Percentiles rank a stretch among this genome's conserved stretches.
phyloP scores from a whole-genome alignment of 176 grass and related monocot species.

The Coix lacrymajobi region DNA sequence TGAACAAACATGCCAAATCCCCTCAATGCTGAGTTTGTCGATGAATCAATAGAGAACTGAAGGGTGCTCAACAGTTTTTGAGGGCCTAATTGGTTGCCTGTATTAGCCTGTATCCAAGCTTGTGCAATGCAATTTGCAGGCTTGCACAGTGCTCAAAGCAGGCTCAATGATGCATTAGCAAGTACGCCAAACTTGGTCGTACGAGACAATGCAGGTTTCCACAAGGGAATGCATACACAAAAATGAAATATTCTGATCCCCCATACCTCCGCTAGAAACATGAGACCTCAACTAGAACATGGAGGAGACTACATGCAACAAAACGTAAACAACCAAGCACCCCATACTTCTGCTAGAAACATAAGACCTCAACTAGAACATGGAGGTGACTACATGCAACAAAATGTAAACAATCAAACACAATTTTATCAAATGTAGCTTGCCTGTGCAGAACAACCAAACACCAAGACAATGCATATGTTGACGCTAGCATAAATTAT shows the following conservation, averaged over 20 bases:
- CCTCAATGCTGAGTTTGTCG: not conserved
- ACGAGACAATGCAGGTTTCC: not conserved
- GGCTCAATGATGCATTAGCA: not conserved
- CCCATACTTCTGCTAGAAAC: too few relatives aligned
- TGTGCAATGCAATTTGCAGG: not conserved
- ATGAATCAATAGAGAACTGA: not conserved
- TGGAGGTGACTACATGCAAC: too few relatives aligned
- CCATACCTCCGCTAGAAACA: not conserved
- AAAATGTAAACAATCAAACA: too few relatives aligned
- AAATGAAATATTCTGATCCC: not conserved
- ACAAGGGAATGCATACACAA: not conserved
- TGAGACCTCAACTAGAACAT: too few relatives aligned
- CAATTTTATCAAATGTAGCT: too few relatives aligned
- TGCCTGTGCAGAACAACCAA: too few relatives aligned
- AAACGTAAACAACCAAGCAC: too few relatives aligned
- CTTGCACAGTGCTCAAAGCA: not conserved
- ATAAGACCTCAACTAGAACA: too few relatives aligned
- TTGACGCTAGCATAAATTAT: too few relatives aligned
- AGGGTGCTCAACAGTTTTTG: not conserved
- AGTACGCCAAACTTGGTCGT: not conserved
- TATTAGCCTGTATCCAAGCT: not conserved
- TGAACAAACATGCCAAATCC: not conserved
- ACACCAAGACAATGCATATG: too few relatives aligned
- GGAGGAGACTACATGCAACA: too few relatives aligned
- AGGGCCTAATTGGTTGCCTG: not conserved